Evolutionary conservation across 768 basidiomycete genomes (phyloP), one percentile per base, ranked within the genome.

Genomic region (Leccinum ochraceum): DNA sequence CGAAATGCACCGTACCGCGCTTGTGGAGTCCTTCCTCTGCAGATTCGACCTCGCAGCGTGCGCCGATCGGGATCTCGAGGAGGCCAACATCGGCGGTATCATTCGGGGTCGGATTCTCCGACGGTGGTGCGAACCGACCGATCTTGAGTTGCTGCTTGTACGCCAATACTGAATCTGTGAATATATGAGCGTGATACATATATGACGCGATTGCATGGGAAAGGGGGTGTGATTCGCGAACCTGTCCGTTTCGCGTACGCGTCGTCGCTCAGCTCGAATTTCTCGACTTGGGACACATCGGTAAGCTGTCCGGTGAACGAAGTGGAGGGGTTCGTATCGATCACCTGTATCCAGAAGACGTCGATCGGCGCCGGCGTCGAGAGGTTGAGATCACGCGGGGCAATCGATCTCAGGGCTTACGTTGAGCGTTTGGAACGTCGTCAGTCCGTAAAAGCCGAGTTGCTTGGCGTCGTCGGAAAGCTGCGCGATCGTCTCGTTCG

Each of bases 141-240:
- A 98, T 85, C 73, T 92, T 88, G 73, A 96, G 76, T 2, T 81
- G 81, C 71, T 93, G 89, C 67, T 97, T 94, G 78, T 92, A 97
- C 3, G 90, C 87, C 14, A 94, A 81, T 30, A 98, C 92, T 9
- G 92, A 90, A 71, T 96, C 96, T 95, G 66, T 32, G 37, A 16
- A 37, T 26, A 17, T 14, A 4, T 42, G 63, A 7, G 37, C 3
- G 37, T 17, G 37, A 17, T 14, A 37, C 26, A 37, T 22, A 16
- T 14, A 4, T 39, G 63, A 56, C 67, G 36, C 61, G 48, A 59
- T 54, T 22, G 39, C 3, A 42, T n/a, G 17, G 3, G 37, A 16
- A 39, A 17, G 7, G 39, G 17, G 17, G 16, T 3, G 0, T 3
- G 37, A 8, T 42, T 11, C 42, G 42, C n/a, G 42, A 63, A 94